Evolutionary conservation across 495 filamentous ascomycete genomes (phyloP).

Genomic region (Penicillium silybi): DNA sequence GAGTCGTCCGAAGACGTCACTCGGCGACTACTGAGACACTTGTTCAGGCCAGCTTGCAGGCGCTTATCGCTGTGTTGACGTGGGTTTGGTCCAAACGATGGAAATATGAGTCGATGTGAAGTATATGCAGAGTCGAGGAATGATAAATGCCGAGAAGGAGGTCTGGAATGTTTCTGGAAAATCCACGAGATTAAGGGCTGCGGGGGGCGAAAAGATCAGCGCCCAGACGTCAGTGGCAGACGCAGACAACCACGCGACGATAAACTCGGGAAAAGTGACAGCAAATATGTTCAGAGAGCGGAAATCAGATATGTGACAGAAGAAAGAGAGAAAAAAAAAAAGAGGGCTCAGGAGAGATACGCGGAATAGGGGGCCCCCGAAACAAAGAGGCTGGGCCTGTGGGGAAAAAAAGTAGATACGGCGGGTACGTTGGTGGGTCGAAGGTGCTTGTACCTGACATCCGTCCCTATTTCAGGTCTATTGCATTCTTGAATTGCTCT

Average conservation of each 20-base stretch:
- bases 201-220: constrained; percentile 13
- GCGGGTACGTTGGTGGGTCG: background rate
- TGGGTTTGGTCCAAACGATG: background rate
- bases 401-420: constrained; percentile 9
- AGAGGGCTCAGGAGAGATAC: background rate
- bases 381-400: constrained; percentile 26
- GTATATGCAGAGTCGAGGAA: background rate
- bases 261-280: background rate
- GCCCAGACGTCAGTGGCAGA: constrained; percentile 2
- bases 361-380: constrained; percentile 13
- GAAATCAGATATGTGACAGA: background rate
- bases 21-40: constrained; percentile 28
- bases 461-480: background rate
- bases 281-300: background rate
- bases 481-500: background rate
- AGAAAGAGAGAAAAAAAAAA: background rate
- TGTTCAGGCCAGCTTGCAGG: constrained; percentile 19
- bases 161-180: constrained; percentile 26
- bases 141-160: constrained; percentile 1
- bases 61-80: background rate
- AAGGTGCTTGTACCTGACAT: background rate
- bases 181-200: constrained; percentile 7
- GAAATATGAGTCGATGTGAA: background rate
- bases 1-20: constrained; percentile 27
- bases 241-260: background rate